phyloP scores from a whole-genome alignment of 225 moss, liverwort and hornwort genomes.

The Straminergon stramineum region DNA sequence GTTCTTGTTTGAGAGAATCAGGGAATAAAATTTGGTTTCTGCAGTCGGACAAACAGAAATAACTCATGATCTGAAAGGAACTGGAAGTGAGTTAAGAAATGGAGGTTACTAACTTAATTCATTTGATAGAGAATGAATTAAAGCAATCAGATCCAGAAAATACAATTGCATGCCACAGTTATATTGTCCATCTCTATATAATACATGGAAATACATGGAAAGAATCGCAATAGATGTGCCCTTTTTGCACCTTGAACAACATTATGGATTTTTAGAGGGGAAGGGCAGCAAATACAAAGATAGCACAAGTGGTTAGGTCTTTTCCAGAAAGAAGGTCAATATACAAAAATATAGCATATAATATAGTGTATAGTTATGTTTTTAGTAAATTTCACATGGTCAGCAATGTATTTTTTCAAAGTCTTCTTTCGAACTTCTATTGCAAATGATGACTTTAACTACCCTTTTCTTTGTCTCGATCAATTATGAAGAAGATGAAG shows the following conservation, averaged over 20 bases:
- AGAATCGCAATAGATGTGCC: background rate
- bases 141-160: background rate
- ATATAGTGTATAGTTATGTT: background rate
- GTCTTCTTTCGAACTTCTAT: background rate
- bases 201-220: background rate
- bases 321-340: background rate
- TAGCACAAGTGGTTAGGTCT: background rate
- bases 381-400: background rate
- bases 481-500: no score
- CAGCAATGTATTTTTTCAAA: background rate
- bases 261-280: background rate
- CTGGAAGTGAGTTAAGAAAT: background rate
- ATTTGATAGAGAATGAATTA: background rate
- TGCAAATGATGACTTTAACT: background rate
- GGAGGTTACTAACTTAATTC: background rate
- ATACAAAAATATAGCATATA: background rate
- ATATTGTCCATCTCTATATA: background rate
- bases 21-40: background rate
- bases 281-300: background rate
- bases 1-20: background rate
- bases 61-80: background rate
- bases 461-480: no score
- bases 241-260: background rate
- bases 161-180: background rate
- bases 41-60: background rate